A percentile compares a stretch with the other conserved stretches of the same genome.
These are phyloP conservation scores for Dothiorella sarmentorum DNA, from an alignment of 2,329 filamentous ascomycete genomes.

Conservation along the genomic window DNA sequence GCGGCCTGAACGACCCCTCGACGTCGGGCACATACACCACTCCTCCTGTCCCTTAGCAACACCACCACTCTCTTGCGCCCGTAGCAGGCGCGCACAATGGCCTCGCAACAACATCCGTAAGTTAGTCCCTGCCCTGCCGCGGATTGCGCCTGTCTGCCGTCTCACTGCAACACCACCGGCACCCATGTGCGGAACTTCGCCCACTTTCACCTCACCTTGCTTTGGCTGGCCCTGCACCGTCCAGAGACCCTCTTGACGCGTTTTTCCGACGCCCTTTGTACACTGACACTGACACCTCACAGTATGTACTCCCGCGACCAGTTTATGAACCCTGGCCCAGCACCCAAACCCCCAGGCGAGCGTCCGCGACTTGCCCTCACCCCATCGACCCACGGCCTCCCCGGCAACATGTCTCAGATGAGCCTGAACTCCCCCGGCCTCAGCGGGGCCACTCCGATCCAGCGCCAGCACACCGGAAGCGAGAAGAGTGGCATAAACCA, in stretches of 20 bases:
- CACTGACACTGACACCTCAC: conserved; percentile 18
- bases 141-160: not conserved
- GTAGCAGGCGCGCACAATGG: not conserved
- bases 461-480: conserved; percentile 37
- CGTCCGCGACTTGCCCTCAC: conserved; percentile 78
- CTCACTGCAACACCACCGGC: not conserved
- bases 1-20: conserved; percentile 16
- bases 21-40: conserved; percentile 4
- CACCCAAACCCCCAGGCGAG: conserved; percentile 82
- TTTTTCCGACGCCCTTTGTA: not conserved
- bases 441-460: conserved; percentile 37
- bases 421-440: conserved; percentile 61
- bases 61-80: not conserved
- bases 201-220: not conserved
- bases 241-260: no score
- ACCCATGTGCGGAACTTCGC: conserved; percentile 1
- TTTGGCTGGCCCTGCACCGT: not conserved
- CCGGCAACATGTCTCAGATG: conserved; percentile 76
- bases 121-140: not conserved
- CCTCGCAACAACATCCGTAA: conserved; percentile 10
- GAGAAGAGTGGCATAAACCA: conserved; percentile 37
- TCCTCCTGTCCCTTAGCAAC: conserved; percentile 4
- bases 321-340: conserved; percentile 97
- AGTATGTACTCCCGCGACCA: conserved; percentile 61
- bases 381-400: conserved; percentile 66